Evolutionary conservation across 345 rosid genomes (phyloP).

Genomic region (Hevea brasiliensis): DNA sequence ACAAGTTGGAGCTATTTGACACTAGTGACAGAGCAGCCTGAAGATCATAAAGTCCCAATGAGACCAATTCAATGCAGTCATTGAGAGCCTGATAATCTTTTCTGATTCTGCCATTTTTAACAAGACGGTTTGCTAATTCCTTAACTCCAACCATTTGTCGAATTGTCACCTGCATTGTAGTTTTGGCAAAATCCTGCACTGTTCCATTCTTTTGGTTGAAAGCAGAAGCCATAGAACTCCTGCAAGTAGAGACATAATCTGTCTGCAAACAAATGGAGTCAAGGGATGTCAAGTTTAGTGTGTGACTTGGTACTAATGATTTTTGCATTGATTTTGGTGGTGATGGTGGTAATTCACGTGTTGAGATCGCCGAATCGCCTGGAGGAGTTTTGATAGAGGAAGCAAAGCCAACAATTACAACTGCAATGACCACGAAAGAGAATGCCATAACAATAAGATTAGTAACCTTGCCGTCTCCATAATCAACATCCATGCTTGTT

Average conservation of each 20-base stretch:
- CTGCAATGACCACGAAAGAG: neutral
- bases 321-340: neutral
- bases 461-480: neutral
- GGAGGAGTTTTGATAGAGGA: neutral
- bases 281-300: neutral
- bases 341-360: too few species aligned
- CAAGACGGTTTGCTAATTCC: neutral
- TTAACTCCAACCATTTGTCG: neutral
- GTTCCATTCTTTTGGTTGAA: neutral
- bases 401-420: neutral
- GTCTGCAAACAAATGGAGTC: neutral
- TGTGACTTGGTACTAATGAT: too few species aligned
- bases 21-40: neutral
- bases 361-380: too few species aligned
- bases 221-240: neutral
- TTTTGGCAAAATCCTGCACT: neutral
- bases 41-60: neutral
- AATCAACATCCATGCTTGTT: neutral
- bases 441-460: neutral
- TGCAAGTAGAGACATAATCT: slow-evolving; percentile 1
- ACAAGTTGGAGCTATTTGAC: neutral
- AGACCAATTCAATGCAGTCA: slow-evolving; percentile 2
- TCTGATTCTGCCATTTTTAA: neutral
- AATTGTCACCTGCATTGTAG: neutral
- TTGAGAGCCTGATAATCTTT: neutral